Evolutionary conservation across 305 asterid genomes (phyloP), one percentile per base, ranked within the genome.

Genomic region (Fraxinus velutina): DNA sequence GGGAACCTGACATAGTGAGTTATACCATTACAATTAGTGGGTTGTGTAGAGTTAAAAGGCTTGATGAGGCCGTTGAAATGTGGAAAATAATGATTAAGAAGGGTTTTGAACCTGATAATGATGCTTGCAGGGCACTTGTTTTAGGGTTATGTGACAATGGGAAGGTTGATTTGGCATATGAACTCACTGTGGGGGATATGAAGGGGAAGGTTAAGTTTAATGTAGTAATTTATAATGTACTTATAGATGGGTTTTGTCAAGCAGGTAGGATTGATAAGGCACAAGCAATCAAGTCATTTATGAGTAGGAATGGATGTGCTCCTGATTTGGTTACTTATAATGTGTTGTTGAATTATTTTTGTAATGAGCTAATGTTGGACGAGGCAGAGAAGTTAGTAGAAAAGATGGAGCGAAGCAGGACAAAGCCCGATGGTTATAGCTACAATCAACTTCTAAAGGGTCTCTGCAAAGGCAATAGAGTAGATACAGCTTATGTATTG

Each of bases 91-190:
- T 96, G 98, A 89, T 89, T 39, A 89, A 84, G 89, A 91, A 84
- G 76, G 96, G 96, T 76, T 68, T 87, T 66, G 82, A 36, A 34
- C 95, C 94, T 5, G 99, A 96, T 79, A 85, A 78, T 77, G 91
- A 89, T 83, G 97, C 99, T 27, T 96, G 96, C 71, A 89, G 93
- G 87, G 95, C 95, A 27, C 94, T 96, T 82, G 94, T 94, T 78
- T 88, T 94, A 19, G 98, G 99, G 62, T 83, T 96, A 52, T 90
- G 97, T 73, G 86, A 89, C 34, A 83, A 83, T 80, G 90, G 95
- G 85, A 92, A 93, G 85, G 97, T 92, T 84, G 98, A 92, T 89
- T 88, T 92, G 87, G 99, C 99, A n/a, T 96, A 96, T 85, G 99
- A 94, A 84, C 94, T 92, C 30, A 94, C 97, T 0, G 78, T 95